These are phyloP conservation scores for Tremella fuciformis DNA, from an alignment of 768 basidiomycete genomes.

Conservation along the genomic window DNA sequence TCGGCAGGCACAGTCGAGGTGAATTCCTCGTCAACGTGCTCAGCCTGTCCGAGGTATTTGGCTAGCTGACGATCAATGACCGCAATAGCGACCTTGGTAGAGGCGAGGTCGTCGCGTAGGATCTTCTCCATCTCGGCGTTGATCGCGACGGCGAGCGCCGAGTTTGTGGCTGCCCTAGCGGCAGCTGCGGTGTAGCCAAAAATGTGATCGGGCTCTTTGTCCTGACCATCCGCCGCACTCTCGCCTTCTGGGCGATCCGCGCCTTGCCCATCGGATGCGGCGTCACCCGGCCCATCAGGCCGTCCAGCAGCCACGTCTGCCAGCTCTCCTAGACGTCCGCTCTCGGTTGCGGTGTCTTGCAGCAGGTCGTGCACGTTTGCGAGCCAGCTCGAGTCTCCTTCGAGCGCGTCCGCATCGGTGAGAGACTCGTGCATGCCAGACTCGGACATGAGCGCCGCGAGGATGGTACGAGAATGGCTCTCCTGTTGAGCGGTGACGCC, in stretches of 20 bases:
- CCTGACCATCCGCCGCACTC: background rate
- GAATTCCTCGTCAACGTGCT: background rate
- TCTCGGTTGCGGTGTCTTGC: slow-evolving; percentile 29
- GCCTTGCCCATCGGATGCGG: background rate
- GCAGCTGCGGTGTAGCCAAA: slow-evolving; percentile 8
- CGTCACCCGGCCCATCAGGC: slow-evolving; percentile 8
- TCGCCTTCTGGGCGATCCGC: background rate
- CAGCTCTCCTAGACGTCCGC: slow-evolving; percentile 38
- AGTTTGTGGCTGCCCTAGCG: slow-evolving; percentile 15
- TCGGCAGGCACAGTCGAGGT: slow-evolving; percentile 11
- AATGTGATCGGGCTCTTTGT: background rate
- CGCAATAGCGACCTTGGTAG: slow-evolving; percentile 31
- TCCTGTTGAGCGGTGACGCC: slow-evolving; percentile 16
- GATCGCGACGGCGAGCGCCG: slow-evolving; percentile 31
- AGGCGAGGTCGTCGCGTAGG: slow-evolving; percentile 36
- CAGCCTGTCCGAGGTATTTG: slow-evolving; percentile 10
- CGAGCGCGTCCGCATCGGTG: slow-evolving; percentile 23
- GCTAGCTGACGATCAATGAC: slow-evolving; percentile 26
- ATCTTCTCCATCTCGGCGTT: slow-evolving; percentile 40
- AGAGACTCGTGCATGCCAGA: slow-evolving; percentile 23
- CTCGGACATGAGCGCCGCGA: slow-evolving; percentile 38
- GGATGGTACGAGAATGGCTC: slow-evolving; percentile 37
- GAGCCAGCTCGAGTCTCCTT: slow-evolving; percentile 3
- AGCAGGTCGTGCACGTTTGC: slow-evolving; percentile 22
- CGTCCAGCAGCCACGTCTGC: slow-evolving; percentile 38